Evolutionary conservation across 306 rosid genomes (phyloP).

Genomic region (Cicer chorassanicum): DNA sequence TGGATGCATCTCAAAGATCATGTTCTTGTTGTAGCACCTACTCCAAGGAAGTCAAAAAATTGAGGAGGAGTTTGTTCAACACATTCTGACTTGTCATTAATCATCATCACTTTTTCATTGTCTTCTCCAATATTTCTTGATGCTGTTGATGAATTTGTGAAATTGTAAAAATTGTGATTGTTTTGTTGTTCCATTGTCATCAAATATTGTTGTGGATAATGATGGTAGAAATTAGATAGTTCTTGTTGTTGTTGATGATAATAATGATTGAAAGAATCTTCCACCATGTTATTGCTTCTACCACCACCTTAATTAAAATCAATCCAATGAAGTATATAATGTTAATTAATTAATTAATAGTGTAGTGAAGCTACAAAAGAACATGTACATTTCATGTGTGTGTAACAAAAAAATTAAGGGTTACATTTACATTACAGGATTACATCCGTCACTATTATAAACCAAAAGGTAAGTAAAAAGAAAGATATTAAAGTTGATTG

Average conservation of each 20-base stretch:
- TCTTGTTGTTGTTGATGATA: slow-evolving; percentile 16
- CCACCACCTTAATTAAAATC: slow-evolving; percentile 45
- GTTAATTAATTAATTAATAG: not conserved
- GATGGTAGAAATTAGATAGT: slow-evolving; percentile 39
- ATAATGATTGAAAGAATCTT: slow-evolving; percentile 30
- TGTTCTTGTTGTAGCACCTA: slow-evolving; percentile 63
- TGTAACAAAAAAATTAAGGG: not conserved
- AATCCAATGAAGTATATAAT: not conserved
- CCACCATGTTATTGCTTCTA: slow-evolving; percentile 46
- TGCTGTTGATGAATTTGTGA: slow-evolving; percentile 47
- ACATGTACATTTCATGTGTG: not conserved
- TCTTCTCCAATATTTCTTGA: slow-evolving; percentile 39
- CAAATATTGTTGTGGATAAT: slow-evolving; percentile 42
- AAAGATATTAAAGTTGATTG: not conserved
- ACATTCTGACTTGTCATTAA: slow-evolving; percentile 44
- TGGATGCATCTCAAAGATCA: slow-evolving; percentile 46
- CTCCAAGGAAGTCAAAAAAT: slow-evolving; percentile 95
- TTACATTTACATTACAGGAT: not conserved
- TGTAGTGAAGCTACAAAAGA: not conserved
- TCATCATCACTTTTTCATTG: slow-evolving; percentile 38
- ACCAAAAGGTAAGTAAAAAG: not conserved
- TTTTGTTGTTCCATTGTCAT: slow-evolving; percentile 49
- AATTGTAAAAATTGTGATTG: slow-evolving; percentile 44
- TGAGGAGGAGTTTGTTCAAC: slow-evolving; percentile 53
- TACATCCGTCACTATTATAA: slow-evolving; percentile 24